These are phyloP conservation scores for Aspergillus avenaceus DNA, from an alignment of 495 filamentous ascomycete species.

Conservation along the genomic window DNA sequence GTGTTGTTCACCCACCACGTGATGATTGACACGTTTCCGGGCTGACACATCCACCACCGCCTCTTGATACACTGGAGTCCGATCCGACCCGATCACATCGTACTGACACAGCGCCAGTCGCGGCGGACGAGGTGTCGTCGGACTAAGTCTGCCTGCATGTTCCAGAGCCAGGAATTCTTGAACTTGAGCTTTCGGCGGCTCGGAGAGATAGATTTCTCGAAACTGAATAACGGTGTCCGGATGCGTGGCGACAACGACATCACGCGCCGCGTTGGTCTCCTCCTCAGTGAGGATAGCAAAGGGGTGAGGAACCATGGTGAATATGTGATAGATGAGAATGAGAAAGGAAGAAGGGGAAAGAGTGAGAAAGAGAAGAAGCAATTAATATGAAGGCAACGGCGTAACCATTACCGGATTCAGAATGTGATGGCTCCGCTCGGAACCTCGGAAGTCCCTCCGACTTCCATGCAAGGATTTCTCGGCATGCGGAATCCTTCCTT, in stretches of 20 bases:
- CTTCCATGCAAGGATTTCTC: not conserved
- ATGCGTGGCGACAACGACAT: constrained; percentile 40
- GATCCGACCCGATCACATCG: constrained; percentile 58
- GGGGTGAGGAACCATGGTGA: constrained; percentile 36
- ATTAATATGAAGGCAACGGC: not conserved
- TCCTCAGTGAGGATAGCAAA: constrained; percentile 42
- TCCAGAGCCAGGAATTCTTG: constrained; percentile 46
- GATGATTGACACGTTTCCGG: constrained; percentile 44
- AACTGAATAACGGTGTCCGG: constrained; percentile 45
- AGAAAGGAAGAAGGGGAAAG: not conserved
- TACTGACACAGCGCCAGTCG: constrained; percentile 62
- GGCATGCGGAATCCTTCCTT: not conserved
- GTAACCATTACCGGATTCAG: not conserved
- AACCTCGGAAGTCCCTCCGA: not conserved
- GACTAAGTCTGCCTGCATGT: constrained; percentile 43
- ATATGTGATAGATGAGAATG: not conserved
- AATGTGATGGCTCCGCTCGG: not conserved
- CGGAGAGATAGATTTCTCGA: constrained; percentile 49
- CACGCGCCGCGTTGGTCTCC: constrained; percentile 45
- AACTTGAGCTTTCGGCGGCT: constrained; percentile 46
- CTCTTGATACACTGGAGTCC: constrained; percentile 56
- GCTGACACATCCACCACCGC: constrained; percentile 56
- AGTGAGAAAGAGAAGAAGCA: not conserved
- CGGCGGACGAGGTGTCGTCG: constrained; percentile 46
- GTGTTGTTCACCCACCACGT: constrained; percentile 52